A percentile compares a stretch with the other conserved stretches of the same genome.
phyloP scores from a whole-genome alignment of 495 filamentous ascomycete genomes.

The Penicillium pancosmium region DNA sequence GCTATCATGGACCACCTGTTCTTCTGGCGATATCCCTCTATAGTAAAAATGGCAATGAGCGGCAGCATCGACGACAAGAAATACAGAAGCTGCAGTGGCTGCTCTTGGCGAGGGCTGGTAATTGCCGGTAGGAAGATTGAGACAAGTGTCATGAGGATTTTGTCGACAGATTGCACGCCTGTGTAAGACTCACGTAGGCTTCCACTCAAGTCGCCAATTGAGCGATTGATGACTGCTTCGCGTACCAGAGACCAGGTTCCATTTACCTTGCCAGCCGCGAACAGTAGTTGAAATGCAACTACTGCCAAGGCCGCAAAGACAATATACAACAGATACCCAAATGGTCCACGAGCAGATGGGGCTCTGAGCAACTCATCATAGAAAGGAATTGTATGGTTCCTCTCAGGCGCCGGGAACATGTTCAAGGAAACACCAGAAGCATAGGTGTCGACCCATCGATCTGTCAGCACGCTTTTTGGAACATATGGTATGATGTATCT shows the following conservation, averaged over 20 bases:
- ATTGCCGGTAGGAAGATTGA: constrained; percentile 17
- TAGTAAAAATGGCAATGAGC: constrained; percentile 19
- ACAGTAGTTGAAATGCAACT: constrained; percentile 11
- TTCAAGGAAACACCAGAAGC: constrained; percentile 16
- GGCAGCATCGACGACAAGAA: constrained; percentile 20
- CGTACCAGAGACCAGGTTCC: constrained; percentile 12
- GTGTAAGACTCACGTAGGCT: constrained; percentile 15
- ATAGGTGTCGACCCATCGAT: constrained; percentile 10
- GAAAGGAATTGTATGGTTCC: constrained; percentile 10
- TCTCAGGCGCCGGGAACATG: constrained; percentile 20
- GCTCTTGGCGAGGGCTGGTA: constrained; percentile 9
- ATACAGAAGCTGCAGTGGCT: constrained; percentile 18
- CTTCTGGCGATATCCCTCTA: constrained; percentile 20
- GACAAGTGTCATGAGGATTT: constrained; percentile 11
- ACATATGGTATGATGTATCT: constrained; percentile 13
- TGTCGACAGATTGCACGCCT: constrained; percentile 7
- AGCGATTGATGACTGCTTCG: constrained; percentile 4
- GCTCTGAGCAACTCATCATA: constrained; percentile 15
- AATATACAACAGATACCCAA: constrained; percentile 4
- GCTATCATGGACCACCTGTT: constrained; percentile 21
- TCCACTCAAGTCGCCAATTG: constrained; percentile 1
- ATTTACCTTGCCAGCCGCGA: constrained; percentile 9
- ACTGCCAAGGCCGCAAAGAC: constrained; percentile 12
- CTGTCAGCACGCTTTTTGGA: background rate
- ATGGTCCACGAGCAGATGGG: constrained; percentile 4